These are phyloP conservation scores for Taxillus chinensis DNA, from an alignment of 164 flowering plant genomes.

Conservation along the genomic window DNA sequence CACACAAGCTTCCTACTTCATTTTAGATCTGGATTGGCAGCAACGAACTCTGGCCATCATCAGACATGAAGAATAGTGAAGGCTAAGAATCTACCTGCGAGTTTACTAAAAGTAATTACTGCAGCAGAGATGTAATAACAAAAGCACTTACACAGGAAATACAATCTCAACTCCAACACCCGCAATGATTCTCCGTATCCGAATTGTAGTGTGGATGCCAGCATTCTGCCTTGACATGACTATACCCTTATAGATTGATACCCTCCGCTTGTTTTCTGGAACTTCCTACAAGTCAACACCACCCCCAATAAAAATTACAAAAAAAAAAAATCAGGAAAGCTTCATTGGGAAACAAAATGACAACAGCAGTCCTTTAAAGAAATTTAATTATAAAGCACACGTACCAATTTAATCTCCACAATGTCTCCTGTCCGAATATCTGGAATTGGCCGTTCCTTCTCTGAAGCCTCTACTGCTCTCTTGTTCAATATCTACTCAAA, in stretches of 20 bases:
- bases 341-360: background rate
- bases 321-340: background rate
- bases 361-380: background rate
- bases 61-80: too few relatives aligned
- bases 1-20: too few relatives aligned
- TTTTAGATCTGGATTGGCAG: too few relatives aligned
- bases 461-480: conserved; percentile 73
- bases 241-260: conserved; percentile 74
- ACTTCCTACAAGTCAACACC: conserved; percentile 55
- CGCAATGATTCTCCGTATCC: conserved; percentile 83
- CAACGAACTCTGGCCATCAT: too few relatives aligned
- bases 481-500: conserved; percentile 65
- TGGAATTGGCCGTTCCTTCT: conserved; percentile 49
- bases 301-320: background rate
- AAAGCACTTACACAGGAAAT: conserved; percentile 75
- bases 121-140: background rate
- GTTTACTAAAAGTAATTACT: too few relatives aligned
- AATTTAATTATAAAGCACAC: background rate
- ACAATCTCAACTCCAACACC: conserved; percentile 93
- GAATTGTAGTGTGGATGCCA: conserved; percentile 87
- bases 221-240: conserved; percentile 90
- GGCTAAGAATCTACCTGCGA: too few relatives aligned
- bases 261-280: conserved; percentile 66
- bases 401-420: conserved; percentile 80
- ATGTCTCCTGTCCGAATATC: conserved; percentile 82